Evolutionary conservation across 2,329 filamentous ascomycete species (phyloP).

Genomic region (Graphilbum sp.): DNA sequence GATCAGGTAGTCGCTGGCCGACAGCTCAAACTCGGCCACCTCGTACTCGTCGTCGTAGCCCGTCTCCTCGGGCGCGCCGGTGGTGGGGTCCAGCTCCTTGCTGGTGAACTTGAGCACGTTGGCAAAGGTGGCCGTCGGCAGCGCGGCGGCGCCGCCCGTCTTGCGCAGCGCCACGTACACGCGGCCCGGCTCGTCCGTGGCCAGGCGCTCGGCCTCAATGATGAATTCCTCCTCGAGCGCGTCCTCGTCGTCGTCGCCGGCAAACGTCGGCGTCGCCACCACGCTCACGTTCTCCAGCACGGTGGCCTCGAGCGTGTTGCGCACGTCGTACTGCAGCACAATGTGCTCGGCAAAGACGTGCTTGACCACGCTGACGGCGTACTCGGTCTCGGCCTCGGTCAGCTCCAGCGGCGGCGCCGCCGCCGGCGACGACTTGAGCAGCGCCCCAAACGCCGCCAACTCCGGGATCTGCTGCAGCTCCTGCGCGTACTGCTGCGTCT

Average conservation of each 20-base stretch:
- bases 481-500: conserved; percentile 76
- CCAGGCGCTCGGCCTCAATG: conserved; percentile 69
- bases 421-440: conserved; percentile 81
- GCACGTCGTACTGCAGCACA: conserved; percentile 91
- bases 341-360: conserved; percentile 97
- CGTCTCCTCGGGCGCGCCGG: conserved; percentile 75
- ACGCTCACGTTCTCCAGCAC: conserved; percentile 82
- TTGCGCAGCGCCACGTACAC: conserved; percentile 94
- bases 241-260: conserved; percentile 75
- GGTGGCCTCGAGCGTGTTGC: conserved; percentile 87
- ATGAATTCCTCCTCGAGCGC: conserved; percentile 77
- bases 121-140: conserved; percentile 68
- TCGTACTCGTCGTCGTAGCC: conserved; percentile 98
- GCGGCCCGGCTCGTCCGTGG: conserved; percentile 74
- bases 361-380: conserved; percentile 85
- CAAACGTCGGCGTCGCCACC: conserved; percentile 56
- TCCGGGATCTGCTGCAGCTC: conserved; percentile 81
- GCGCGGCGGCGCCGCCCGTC: conserved; percentile 54
- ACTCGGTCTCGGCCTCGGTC: conserved; percentile 94
- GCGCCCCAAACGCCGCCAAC: conserved; percentile 71
- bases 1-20: conserved; percentile 83
- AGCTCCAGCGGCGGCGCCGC: conserved; percentile 63
- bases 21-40: conserved; percentile 81
- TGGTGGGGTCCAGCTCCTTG: conserved; percentile 94
- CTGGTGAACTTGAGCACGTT: conserved; percentile 93